Conservation (phyloP, 345 rosid species). For the Hibiscus mutabilis region DNA sequence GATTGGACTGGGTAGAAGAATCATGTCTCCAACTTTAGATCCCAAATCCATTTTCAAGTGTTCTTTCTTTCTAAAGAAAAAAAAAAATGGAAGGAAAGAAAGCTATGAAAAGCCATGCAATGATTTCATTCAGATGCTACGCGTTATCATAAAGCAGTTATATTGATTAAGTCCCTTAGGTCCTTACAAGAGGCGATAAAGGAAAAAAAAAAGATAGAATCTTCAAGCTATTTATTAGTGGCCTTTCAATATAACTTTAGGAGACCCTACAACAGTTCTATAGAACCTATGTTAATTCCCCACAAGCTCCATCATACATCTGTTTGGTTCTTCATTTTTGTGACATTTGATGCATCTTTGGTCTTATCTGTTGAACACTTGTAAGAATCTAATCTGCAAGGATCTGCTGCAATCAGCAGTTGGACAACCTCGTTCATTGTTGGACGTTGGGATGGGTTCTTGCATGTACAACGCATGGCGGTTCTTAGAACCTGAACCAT, state of each 20-base stretch:
- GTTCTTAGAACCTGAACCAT: conserved; percentile 65
- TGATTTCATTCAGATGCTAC: conserved; percentile 36
- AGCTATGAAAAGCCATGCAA: conserved; percentile 35
- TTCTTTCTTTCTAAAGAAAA: conserved; percentile 9
- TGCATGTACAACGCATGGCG: conserved; percentile 71
- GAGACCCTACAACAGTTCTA: conserved; percentile 15
- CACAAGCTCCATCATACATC: conserved; percentile 20
- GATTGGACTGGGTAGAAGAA: conserved; percentile 13
- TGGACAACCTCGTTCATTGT: conserved; percentile 88
- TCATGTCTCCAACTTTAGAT: conserved; percentile 27
- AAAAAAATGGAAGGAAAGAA: conserved; percentile 29
- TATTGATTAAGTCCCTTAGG: conserved; percentile 13
- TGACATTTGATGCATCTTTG: conserved; percentile 38
- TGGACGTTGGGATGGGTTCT: conserved; percentile 59
- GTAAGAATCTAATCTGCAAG: conserved; percentile 40
- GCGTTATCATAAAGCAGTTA: conserved; percentile 52
- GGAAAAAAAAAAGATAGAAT: conserved; percentile 10
- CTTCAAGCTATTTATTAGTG: conserved; percentile 19
- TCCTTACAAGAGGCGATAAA: conserved; percentile 20
- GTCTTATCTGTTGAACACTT: conserved; percentile 37
- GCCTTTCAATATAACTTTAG: conserved; percentile 17
- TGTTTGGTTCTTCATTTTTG: conserved; percentile 33
- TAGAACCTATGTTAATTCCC: conserved; percentile 11
- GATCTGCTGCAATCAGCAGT: conserved; percentile 60
- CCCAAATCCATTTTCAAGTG: conserved; percentile 18